A percentile compares a stretch with the other conserved stretches of the same genome.
Conservation (phyloP, 306 rosid genomes). For the Vigna reflexopilosa region DNA sequence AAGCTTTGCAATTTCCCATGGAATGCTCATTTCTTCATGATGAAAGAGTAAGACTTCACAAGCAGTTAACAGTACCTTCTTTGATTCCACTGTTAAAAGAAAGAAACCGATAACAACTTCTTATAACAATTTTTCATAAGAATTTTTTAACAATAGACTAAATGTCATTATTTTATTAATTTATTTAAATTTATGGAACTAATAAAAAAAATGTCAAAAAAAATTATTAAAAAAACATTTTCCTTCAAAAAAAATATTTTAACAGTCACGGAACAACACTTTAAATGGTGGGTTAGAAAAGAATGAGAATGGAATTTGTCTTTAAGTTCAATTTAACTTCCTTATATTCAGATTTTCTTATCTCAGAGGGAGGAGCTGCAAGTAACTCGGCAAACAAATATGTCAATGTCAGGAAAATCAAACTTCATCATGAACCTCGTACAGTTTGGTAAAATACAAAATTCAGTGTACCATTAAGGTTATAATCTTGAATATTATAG, state of each 20-base stretch:
- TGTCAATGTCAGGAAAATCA: slow-evolving; percentile 35
- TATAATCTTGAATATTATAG: slow-evolving; percentile 11
- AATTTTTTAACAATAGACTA: too few relatives aligned
- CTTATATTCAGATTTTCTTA: slow-evolving; percentile 69
- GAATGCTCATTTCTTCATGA: slow-evolving; percentile 98
- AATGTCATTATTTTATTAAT: too few relatives aligned
- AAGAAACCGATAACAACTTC: too few relatives aligned
- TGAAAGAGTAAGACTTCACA: slow-evolving; percentile 94
- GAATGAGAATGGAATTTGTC: too few relatives aligned
- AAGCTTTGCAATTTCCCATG: slow-evolving; percentile 96
- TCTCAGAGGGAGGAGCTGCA: slow-evolving; percentile 62
- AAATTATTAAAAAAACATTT: too few relatives aligned
- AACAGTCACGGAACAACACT: neutral
- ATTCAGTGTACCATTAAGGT: slow-evolving; percentile 14
- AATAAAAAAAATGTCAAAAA: too few relatives aligned
- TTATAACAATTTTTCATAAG: too few relatives aligned
- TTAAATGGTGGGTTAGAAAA: neutral
- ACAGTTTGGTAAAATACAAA: slow-evolving; percentile 30
- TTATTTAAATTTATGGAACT: too few relatives aligned
- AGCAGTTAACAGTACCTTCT: slow-evolving; percentile 61
- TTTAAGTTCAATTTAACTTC: slow-evolving; percentile 47
- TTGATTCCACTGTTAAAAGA: slow-evolving; percentile 70
- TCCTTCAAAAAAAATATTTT: neutral
- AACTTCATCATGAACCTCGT: slow-evolving; percentile 12
- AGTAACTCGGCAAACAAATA: slow-evolving; percentile 41